Evolutionary conservation across 1,284 basidiomycete species (phyloP).

Genomic region (Trichosporon sp.): DNA sequence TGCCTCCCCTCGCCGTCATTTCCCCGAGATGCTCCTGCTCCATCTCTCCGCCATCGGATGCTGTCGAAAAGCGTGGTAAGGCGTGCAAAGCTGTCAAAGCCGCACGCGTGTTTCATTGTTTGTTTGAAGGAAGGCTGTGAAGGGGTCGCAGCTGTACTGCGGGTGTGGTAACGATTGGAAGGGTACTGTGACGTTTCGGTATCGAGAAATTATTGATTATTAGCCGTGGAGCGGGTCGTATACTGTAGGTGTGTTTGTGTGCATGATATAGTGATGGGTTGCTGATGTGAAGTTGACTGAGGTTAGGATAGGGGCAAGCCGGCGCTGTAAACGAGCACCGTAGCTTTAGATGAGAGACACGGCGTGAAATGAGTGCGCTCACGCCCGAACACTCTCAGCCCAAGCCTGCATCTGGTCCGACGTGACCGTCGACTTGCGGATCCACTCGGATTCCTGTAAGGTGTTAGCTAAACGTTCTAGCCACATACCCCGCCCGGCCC

Average conservation of each 20-base stretch:
- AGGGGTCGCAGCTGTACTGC: not conserved
- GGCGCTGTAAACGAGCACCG: not conserved
- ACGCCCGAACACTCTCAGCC: slow-evolving; percentile 34
- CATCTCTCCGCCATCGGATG: not conserved
- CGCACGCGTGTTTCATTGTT: not conserved
- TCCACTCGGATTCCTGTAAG: slow-evolving; percentile 47
- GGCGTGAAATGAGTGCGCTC: not conserved
- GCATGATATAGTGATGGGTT: slow-evolving; percentile 1
- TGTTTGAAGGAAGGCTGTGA: not conserved
- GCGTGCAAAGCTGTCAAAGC: not conserved
- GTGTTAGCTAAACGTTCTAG: slow-evolving; percentile 19
- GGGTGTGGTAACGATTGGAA: not conserved
- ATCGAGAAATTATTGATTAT: slow-evolving; percentile 16
- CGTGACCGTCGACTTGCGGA: slow-evolving; percentile 43
- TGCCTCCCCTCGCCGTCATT: not conserved
- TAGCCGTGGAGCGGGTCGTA: slow-evolving; percentile 2
- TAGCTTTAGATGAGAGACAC: not conserved
- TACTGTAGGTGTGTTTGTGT: not conserved
- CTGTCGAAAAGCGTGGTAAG: not conserved
- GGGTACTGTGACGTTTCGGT: slow-evolving; percentile 13
- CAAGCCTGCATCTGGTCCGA: slow-evolving; percentile 42
- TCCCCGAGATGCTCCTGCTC: not conserved
- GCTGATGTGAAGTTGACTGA: not conserved
- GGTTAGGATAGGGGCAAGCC: not conserved
- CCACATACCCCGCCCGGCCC: not conserved